Conservation (phyloP, 352 stramenopile genomes). For the Phytophthora rubi region DNA sequence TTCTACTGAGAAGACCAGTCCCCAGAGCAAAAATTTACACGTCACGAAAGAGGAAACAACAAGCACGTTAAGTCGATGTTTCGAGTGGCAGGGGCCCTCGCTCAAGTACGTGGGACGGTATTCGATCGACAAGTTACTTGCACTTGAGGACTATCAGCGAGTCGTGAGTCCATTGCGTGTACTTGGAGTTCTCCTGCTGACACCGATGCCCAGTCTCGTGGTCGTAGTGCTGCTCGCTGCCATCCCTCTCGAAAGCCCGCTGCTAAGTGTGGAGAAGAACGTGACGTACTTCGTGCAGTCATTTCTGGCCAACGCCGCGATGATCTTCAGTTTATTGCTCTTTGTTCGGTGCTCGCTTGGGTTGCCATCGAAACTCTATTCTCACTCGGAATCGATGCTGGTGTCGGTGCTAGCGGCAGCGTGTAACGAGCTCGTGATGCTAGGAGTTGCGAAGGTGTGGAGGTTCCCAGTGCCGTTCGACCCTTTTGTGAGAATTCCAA, state of each 20-base stretch:
- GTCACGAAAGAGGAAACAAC: background rate
- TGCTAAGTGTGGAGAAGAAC: conserved; percentile 1
- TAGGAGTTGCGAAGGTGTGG: conserved; percentile 15
- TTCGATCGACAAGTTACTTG: conserved; percentile 31
- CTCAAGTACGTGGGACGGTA: conserved; percentile 23
- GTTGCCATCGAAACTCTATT: conserved; percentile 14
- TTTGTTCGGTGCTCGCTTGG: conserved; percentile 21
- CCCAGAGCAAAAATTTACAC: background rate
- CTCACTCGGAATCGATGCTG: conserved; percentile 13
- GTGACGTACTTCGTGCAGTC: conserved; percentile 18
- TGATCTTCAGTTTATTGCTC: conserved; percentile 19
- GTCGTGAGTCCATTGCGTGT: conserved; percentile 12
- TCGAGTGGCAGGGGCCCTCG: background rate
- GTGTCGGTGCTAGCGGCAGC: conserved; percentile 7
- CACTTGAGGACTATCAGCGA: conserved; percentile 28
- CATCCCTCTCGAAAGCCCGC: conserved; percentile 18
- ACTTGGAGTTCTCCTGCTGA: conserved; percentile 20
- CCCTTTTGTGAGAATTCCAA: background rate
- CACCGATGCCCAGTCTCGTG: conserved; percentile 15
- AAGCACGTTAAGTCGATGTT: background rate
- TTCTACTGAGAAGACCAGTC: background rate
- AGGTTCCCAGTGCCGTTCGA: conserved; percentile 25
- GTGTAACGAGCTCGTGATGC: conserved; percentile 17
- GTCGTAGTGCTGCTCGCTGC: conserved; percentile 11
- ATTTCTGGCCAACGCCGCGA: conserved; percentile 11